Base-by-base conservation (phyloP, 2,329 filamentous ascomycete species). In the Epichloe scottii region DNA sequence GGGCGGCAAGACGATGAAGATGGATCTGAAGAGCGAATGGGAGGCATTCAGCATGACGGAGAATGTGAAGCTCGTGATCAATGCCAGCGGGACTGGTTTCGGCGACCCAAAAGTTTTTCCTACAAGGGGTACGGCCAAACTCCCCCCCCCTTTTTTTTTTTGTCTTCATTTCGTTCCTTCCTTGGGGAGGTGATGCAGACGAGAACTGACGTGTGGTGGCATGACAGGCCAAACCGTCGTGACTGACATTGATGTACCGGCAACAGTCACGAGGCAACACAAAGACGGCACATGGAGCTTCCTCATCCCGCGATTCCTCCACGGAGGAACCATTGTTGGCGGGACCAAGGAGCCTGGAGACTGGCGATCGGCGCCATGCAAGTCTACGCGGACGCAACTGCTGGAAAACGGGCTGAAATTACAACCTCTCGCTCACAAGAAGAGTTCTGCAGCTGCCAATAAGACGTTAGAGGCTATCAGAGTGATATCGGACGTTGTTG, bases 321-420 rank as follows among this genome's bases (percentile, higher is more conserved):
- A 75, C 30, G 81, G 81, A 4, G 81, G 81, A 2, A 84, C 81
- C 0, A 69, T 84, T 41, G 76, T 84, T 34, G 82, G 81, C 12
- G 81, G 81, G 0, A 85, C 80, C 17, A 84, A 81, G 62, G 75
- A 84, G 60, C 71, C 73, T 1, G 66, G 74, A 51, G 75, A 57
- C 35, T 57, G 56, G 56, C 70, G 76, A 42, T 62, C 69, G 0
- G 62, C 68, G 19, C 73, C 78, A 1, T 74, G 69, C 0, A 51
- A 55, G 2, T 69, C 72, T 45, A 72, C 74, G 0, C 64, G 79
- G 38, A 62, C 71, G 37, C 60, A 58, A 30, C 62, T 85, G 14
- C 68, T 84, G 4, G 55, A 51, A 3, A 61, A 60, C 5, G 66
- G 65, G 6, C 59, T 61, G 1, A 53, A 56, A 10, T 58, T 63